Conservation (phyloP, 2,329 filamentous ascomycete genomes). For the Penicillium verrucosum region DNA sequence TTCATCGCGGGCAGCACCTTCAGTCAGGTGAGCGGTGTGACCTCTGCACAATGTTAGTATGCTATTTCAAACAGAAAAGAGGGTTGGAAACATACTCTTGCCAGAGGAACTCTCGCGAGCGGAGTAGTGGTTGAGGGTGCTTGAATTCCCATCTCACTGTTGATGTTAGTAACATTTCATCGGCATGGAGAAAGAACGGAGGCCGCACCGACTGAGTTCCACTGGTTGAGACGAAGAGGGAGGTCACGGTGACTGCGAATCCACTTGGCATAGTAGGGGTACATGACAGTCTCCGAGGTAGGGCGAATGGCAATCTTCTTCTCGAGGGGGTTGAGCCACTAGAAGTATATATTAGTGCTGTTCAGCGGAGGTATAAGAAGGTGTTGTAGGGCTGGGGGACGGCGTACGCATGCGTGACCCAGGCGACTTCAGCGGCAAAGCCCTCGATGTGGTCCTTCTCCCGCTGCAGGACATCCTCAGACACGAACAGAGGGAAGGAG, state of each 20-base stretch:
- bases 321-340: conserved; percentile 88
- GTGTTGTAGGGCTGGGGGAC: background rate
- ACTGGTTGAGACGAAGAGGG: conserved; percentile 91
- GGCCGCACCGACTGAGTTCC: conserved; percentile 71
- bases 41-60: conserved; percentile 46
- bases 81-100: conserved; percentile 59
- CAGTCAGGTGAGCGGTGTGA: conserved; percentile 85
- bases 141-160: conserved; percentile 78
- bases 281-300: conserved; percentile 79
- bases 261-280: conserved; percentile 94
- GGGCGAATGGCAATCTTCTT: conserved; percentile 69
- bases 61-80: background rate
- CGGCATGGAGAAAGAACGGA: background rate
- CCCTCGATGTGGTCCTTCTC: conserved; percentile 98
- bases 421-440: conserved; percentile 72
- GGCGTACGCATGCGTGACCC: conserved; percentile 50
- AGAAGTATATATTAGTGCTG: conserved; percentile 11
- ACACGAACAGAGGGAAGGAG: conserved; percentile 95
- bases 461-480: conserved; percentile 75
- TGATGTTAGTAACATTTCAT: background rate
- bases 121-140: conserved; percentile 78
- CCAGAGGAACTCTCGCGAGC: conserved; percentile 95
- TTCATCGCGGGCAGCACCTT: conserved; percentile 76
- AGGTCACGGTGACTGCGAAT: conserved; percentile 95
- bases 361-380: background rate